Base-by-base conservation (phyloP, 176 grass and related monocot genomes). In the Elaeis guineensis region DNA sequence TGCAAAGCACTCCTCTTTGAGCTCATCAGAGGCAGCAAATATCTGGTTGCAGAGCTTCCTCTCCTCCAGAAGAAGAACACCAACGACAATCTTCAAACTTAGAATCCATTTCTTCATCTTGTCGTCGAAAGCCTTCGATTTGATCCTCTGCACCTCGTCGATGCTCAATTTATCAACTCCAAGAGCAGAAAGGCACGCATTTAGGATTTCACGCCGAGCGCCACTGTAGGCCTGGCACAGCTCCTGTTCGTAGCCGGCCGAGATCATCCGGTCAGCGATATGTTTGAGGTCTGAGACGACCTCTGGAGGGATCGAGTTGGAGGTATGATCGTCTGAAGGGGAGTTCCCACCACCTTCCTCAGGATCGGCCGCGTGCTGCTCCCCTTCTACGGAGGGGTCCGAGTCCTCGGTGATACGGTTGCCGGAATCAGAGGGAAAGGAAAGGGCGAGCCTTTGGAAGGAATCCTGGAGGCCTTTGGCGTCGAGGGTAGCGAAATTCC, bases 1-100 rank as follows among this genome's bases (percentile, higher is more conserved):
- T 16, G 67, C 72, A 25, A 92, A 98, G 73, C 93, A 98, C 52
- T 92, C 88, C n/a, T 85, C 87, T 62, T 83, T 79, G 1, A 89
- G 62, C 19, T 60, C 60, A 0, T 72, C 51, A 21, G 80, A 73
- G 0, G 69, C 44, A 6, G 67, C 69, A 14, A 98, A 59, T 66
- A 95, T 66, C 57, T n/a, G 53, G 19, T 64, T 19, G 48, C 62
- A 64, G 48, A 64, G 30, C 6, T 39, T 17, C 19, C 48, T 18
- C 39, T 64, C 62, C 11, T 18, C 19, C 14, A 11, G 16, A 18
- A 64, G 62, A 35, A 64, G 35, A 14, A 17, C 62, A 4, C 19
- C 7, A 24, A 51, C 62, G 5, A 50, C 62, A 25, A 64, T 19
- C 11, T 50, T 49, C 19, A 64, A 15, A 16, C 35, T 17, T 50